These are phyloP conservation scores for Ogataea hybrid DNA, from an alignment of 1,139 yeast genomes.

Conservation along the genomic window DNA sequence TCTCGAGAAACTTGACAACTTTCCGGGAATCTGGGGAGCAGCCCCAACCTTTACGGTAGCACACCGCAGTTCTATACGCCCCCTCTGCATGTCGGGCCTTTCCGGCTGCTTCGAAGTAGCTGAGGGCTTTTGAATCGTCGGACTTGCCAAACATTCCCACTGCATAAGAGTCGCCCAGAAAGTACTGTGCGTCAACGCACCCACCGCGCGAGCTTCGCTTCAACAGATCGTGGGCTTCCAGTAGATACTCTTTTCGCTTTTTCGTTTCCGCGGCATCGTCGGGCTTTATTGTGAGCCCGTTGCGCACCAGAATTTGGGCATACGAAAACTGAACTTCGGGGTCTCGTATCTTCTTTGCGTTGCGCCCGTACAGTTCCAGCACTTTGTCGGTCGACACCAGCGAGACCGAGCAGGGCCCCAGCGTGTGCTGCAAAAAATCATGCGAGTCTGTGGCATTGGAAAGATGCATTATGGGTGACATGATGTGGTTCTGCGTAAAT, in stretches of 20 bases:
- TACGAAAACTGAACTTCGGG: conserved; percentile 85
- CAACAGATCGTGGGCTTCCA: conserved; percentile 73
- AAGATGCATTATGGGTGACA: conserved; percentile 15
- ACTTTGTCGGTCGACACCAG: conserved; percentile 82
- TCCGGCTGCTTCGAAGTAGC: conserved; percentile 82
- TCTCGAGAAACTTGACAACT: conserved; percentile 77
- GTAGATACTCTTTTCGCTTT: conserved; percentile 52
- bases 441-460: conserved; percentile 16
- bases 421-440: conserved; percentile 37
- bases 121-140: conserved; percentile 76
- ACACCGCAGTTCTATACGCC: conserved; percentile 86
- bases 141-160: conserved; percentile 84
- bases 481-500: conserved; percentile 9
- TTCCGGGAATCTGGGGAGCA: conserved; percentile 85
- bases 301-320: conserved; percentile 52
- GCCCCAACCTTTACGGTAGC: conserved; percentile 93
- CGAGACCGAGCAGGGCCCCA: conserved; percentile 50
- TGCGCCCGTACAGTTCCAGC: conserved; percentile 80
- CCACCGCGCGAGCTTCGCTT: conserved; percentile 78
- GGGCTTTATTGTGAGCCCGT: conserved; percentile 16
- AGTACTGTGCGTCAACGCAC: conserved; percentile 85
- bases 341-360: conserved; percentile 82
- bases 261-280: conserved; percentile 22
- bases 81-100: conserved; percentile 91
- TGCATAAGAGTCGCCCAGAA: conserved; percentile 83